Evolutionary conservation across 2,329 filamentous ascomycete genomes (phyloP), one percentile per base, ranked within the genome.

Genomic region (Fusarium ramigenum): DNA sequence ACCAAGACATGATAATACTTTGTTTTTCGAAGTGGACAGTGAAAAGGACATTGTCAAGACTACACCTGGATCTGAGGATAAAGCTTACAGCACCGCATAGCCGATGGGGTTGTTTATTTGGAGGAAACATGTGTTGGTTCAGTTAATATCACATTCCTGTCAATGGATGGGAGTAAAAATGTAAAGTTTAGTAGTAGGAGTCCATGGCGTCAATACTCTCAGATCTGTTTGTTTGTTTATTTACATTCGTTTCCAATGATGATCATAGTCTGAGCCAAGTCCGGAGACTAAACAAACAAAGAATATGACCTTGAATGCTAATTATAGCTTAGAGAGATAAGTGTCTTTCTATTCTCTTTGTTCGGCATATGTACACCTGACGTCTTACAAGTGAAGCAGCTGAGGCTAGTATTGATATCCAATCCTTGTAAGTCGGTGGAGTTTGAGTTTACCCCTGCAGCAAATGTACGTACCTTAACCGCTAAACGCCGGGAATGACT

Each of bases 401-500:
- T 70, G 46, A 40, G 34, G 68, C 46, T 44, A 56, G 56, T 37
- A 39, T 21, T 15, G 40, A 50, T 12, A n/a, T 43, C 44, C 61
- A 19, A 25, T 25, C 54, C 66, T 56, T 71, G 66, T 12, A 59
- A 47, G n/a, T 34, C n/a, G 18, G 28, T 28, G 50, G 58, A 36
- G 50, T 59, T 43, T 59, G 53, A 65, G 46, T 65, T 69, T 65
- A 49, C 65, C 65, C 68, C 63, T 70, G 54, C 53, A 68, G 64
- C 18, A 23, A 37, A 0, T 53, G 43, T 72, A 76, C 74, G 66
- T 76, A 73, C 63, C 39, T 57, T 44, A 32, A 21, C 28, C 60
- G 47, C 67, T 66, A 72, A 60, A 56, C 68, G 68, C 73, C 63
- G 44, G 57, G 65, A 58, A 59, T 58, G 67, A 64, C 60, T 74